These are phyloP conservation scores for Linderniella brevidens DNA, from an alignment of 257 asterid species.

Conservation along the genomic window DNA sequence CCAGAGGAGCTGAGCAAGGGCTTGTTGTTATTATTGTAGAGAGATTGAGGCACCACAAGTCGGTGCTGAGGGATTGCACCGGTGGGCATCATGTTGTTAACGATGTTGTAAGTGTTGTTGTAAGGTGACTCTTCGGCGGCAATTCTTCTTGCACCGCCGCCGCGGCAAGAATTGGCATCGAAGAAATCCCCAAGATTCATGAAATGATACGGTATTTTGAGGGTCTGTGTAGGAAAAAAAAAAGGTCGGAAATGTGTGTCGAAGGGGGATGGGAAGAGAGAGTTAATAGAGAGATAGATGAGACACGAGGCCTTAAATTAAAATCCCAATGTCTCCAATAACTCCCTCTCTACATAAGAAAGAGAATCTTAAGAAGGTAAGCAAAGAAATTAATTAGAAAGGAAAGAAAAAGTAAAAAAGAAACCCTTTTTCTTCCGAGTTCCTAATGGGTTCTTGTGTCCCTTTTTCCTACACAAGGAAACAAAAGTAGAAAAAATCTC, in stretches of 20 bases:
- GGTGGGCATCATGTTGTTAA: slow-evolving; percentile 24
- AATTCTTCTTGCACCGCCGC: slow-evolving; percentile 20
- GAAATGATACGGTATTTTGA: slow-evolving; percentile 13
- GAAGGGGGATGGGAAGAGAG: background rate
- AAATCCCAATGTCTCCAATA: slow-evolving; percentile 30
- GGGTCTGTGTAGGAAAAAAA: background rate
- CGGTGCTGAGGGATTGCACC: slow-evolving; percentile 43
- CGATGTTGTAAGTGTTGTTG: slow-evolving; percentile 6
- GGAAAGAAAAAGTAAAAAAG: background rate
- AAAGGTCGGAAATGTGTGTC: background rate
- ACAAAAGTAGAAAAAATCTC: no score
- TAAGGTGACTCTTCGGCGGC: slow-evolving; percentile 16
- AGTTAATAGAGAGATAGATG: slow-evolving; percentile 23
- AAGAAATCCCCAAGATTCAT: slow-evolving; percentile 94
- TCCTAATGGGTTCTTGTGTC: no score
- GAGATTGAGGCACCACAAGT: slow-evolving; percentile 31
- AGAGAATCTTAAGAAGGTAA: slow-evolving; percentile 23
- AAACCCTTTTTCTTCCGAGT: no score
- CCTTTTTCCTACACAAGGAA: background rate
- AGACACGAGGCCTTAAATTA: slow-evolving; percentile 24
- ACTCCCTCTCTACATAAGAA: slow-evolving; percentile 27
- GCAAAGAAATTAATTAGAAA: background rate
- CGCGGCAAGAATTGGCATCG: slow-evolving; percentile 35
- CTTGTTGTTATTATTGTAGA: slow-evolving; percentile 28
- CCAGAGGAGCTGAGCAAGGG: slow-evolving; percentile 64